Evolutionary conservation across 2,329 filamentous ascomycete species (phyloP), one percentile per base, ranked within the genome.

Genomic region (Thelonectria blattea): DNA sequence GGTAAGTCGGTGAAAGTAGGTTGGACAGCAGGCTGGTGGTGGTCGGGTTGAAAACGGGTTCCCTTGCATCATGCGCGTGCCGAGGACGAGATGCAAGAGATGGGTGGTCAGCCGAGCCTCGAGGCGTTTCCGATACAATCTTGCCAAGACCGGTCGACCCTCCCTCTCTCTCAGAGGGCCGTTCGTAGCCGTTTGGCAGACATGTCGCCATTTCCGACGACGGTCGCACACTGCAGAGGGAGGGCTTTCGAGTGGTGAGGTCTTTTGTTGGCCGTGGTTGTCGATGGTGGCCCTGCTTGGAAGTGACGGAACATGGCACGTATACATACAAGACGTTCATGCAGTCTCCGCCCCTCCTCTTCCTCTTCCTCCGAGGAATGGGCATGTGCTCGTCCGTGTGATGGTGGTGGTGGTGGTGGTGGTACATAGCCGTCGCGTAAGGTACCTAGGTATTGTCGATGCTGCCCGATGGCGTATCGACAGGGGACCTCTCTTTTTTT

Each of bases 271-370:
- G 27, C 27, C 17, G 18, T 15, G 9, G 17, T 43, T 47, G n/a
- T 59, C 60, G 64, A 69, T 68, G 63, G 50, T 53, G 53, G 30
- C 51, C 57, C 48, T 57, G 48, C 43, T 57, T 49, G 53, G 55
- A 48, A 52, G 63, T 57, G 60, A 60, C 58, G 60, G 61, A 51
- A 62, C 47, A 50, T 56, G 50, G 59, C 37, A 49, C 56, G 43
- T 37, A 61, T 56, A 62, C n/a, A n/a, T n/a, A n/a, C n/a, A n/a
- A n/a, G n/a, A 69, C 61, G 65, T 66, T 64, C 68, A 67, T 68
- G 64, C 67, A 68, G 61, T 57, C 66, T 61, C 68, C 68, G 54
- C 68, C 62, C 22, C 22, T 24, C 22, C 22, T 6, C 22, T 24
- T n/a, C 53, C 54, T 52, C 62, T 64, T 64, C 61, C 68, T 60